These are phyloP conservation scores for Schoenoplectus triqueter DNA, from an alignment of 202 grass and related monocot species.

Conservation along the genomic window DNA sequence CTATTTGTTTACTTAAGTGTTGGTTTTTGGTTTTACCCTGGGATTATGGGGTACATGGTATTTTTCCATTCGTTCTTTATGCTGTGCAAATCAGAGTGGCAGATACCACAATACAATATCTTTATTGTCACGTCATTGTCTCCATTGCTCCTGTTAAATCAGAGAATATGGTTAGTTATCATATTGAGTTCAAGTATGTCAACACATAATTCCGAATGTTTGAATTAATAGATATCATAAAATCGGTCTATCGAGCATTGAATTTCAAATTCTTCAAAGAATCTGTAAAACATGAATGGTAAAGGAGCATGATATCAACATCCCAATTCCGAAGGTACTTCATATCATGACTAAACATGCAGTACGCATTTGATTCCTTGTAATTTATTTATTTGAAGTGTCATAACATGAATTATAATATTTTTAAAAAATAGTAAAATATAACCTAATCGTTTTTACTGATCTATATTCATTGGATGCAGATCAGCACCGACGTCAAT, in stretches of 20 bases:
- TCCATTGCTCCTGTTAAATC: slow-evolving; percentile 54
- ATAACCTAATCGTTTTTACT: background rate
- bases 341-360: too few species aligned
- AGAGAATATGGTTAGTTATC: background rate
- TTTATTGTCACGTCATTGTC: slow-evolving; percentile 71
- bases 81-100: slow-evolving; percentile 71
- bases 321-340: too few species aligned
- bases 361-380: background rate
- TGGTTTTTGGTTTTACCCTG: slow-evolving; percentile 40
- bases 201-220: background rate
- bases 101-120: slow-evolving; percentile 77
- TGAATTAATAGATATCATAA: background rate
- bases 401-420: background rate
- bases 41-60: slow-evolving; percentile 51
- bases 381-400: background rate
- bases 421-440: background rate
- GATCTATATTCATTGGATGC: background rate
- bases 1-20: background rate
- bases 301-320: background rate
- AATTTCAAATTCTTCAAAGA: background rate
- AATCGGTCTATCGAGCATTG: background rate
- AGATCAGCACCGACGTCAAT: background rate
- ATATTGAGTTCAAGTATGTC: slow-evolving; percentile 11
- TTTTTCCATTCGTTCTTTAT: slow-evolving; percentile 63
- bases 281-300: background rate